Evolutionary conservation across 177 flowering plant genomes (phyloP).

Genomic region (Vitis hybrid): DNA sequence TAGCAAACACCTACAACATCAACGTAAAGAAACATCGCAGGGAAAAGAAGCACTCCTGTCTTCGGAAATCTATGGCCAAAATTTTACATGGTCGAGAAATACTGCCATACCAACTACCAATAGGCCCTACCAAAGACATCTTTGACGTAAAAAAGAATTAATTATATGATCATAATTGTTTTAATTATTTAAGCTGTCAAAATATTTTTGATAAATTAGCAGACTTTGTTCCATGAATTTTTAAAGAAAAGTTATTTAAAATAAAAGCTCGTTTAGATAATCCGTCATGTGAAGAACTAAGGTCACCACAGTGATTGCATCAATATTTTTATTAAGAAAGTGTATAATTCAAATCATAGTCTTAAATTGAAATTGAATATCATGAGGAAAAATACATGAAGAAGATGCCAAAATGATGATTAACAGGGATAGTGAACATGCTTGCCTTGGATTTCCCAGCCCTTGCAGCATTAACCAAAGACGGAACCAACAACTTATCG

Average conservation of each 20-base stretch:
- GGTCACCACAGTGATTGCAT: no score
- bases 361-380: neutral
- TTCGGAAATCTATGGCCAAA: neutral
- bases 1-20: neutral
- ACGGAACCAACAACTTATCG: conserved; percentile 87
- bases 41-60: neutral
- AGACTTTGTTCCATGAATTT: no score
- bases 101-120: neutral
- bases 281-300: neutral
- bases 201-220: no score
- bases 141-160: neutral
- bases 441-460: conserved; percentile 90
- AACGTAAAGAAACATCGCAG: neutral
- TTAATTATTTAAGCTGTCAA: no score
- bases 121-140: neutral
- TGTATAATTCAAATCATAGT: neutral
- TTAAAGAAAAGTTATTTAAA: no score
- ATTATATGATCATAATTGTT: neutral
- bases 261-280: no score
- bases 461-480: conserved; percentile 85
- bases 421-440: neutral
- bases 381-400: neutral
- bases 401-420: neutral
- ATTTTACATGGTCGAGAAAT: neutral
- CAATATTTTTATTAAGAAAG: no score